These are phyloP conservation scores for Clarkia xantiana DNA, from an alignment of 345 rosid genomes.

Conservation along the genomic window DNA sequence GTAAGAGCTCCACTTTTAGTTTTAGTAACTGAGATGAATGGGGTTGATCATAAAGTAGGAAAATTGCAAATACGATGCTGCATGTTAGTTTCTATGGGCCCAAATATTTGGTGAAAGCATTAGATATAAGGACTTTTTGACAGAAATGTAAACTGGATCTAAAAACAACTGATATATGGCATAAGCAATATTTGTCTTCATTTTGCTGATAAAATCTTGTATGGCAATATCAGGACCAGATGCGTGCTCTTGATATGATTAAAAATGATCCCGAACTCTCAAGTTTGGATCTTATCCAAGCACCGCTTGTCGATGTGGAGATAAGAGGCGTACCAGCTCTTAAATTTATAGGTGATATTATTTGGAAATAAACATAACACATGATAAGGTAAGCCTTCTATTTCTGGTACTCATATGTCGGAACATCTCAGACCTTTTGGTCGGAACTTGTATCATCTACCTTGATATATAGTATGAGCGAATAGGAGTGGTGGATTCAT, in stretches of 20 bases:
- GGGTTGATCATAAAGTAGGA: too few species aligned
- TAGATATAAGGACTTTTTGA: not conserved
- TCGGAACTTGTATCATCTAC: too few species aligned
- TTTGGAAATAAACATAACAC: constrained; percentile 63
- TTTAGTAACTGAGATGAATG: too few species aligned
- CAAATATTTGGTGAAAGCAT: not conserved
- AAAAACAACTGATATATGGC: too few species aligned
- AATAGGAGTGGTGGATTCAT: too few species aligned
- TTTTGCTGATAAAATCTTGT: constrained; percentile 1
- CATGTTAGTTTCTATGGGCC: too few species aligned
- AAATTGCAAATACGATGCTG: too few species aligned
- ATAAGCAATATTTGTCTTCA: not conserved
- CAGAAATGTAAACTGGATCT: too few species aligned
- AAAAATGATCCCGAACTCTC: constrained; percentile 64
- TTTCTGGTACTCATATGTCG: not conserved
- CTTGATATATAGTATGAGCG: too few species aligned
- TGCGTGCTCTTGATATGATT: constrained; percentile 83
- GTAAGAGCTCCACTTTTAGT: too few species aligned
- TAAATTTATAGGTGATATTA: constrained; percentile 67
- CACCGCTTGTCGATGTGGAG: constrained; percentile 89
- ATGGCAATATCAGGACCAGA: constrained; percentile 59
- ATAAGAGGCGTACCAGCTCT: constrained; percentile 96
- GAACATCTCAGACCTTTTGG: too few species aligned
- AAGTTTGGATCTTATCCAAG: constrained; percentile 49
- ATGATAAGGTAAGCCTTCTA: not conserved